These are phyloP conservation scores for Aspergillus conjunctus DNA, from an alignment of 495 filamentous ascomycete genomes.

Conservation along the genomic window DNA sequence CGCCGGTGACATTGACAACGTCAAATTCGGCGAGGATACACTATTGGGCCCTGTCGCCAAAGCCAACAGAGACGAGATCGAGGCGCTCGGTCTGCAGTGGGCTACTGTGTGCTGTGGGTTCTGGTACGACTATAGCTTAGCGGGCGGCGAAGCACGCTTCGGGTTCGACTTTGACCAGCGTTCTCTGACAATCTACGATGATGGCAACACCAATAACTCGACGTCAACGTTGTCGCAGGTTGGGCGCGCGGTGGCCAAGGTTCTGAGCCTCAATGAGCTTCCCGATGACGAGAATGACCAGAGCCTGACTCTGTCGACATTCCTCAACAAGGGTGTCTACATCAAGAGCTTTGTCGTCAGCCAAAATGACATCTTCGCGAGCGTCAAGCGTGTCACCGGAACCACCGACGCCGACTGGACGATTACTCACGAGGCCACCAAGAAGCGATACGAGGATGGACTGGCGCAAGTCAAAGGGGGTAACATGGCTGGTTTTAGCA, in stretches of 20 bases:
- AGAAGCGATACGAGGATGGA: slow-evolving; percentile 48
- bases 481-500: slow-evolving; percentile 29
- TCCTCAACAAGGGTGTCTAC: slow-evolving; percentile 45
- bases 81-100: slow-evolving; percentile 49
- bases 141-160: slow-evolving; percentile 27
- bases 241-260: slow-evolving; percentile 46
- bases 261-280: slow-evolving; percentile 45
- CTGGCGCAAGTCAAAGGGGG: slow-evolving; percentile 45
- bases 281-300: slow-evolving; percentile 45
- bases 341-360: slow-evolving; percentile 51
- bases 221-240: slow-evolving; percentile 48
- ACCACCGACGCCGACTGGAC: slow-evolving; percentile 58
- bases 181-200: slow-evolving; percentile 48
- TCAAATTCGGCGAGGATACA: slow-evolving; percentile 39
- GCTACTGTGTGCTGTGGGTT: slow-evolving; percentile 49
- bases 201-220: slow-evolving; percentile 46
- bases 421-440: slow-evolving; percentile 44
- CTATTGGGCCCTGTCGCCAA: not conserved
- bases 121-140: slow-evolving; percentile 58
- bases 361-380: slow-evolving; percentile 56
- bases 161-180: slow-evolving; percentile 50
- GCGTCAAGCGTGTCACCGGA: slow-evolving; percentile 54
- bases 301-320: slow-evolving; percentile 31
- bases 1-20: slow-evolving; percentile 44
- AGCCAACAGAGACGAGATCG: slow-evolving; percentile 37